phyloP scores from a whole-genome alignment of 1,284 basidiomycete species.

The Ganoderma sp. region DNA sequence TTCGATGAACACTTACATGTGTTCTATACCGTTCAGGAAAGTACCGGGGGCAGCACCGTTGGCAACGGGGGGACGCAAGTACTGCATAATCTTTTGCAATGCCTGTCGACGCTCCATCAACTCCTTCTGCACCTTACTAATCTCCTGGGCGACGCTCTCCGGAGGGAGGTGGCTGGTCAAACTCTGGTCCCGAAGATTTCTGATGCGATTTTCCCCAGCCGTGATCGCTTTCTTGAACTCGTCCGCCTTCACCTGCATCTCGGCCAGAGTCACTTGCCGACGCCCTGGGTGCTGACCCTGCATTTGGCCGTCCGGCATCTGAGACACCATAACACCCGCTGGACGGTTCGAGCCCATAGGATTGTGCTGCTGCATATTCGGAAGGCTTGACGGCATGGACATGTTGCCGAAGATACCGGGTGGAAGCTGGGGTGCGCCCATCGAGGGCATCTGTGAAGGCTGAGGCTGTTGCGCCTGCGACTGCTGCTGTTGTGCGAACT shows the following conservation, averaged over 20 bases:
- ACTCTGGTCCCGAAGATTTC: constrained; percentile 18
- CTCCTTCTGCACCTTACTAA: constrained; percentile 24
- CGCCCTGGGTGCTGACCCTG: constrained; percentile 16
- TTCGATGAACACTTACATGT: constrained; percentile 17
- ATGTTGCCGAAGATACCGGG: constrained; percentile 26
- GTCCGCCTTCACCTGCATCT: constrained; percentile 20
- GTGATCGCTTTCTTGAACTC: constrained; percentile 13
- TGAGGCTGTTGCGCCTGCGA: constrained; percentile 30
- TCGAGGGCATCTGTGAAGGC: constrained; percentile 19
- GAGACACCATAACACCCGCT: constrained; percentile 21
- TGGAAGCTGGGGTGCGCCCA: constrained; percentile 19
- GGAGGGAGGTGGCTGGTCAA: constrained; percentile 2
- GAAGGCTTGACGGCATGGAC: constrained; percentile 16
- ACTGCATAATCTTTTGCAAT: constrained; percentile 10
- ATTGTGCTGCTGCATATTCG: constrained; percentile 20
- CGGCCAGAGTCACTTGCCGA: constrained; percentile 14
- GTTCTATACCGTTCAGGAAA: constrained; percentile 13
- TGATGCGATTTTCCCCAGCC: constrained; percentile 21
- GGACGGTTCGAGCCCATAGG: constrained; percentile 13
- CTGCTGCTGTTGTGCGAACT: constrained; percentile 29
- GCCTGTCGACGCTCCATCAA: constrained; percentile 11
- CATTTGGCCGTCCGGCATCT: constrained; percentile 22
- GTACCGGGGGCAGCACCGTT: constrained; percentile 4
- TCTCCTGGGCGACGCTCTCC: constrained; percentile 18
- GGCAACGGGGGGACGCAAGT: constrained; percentile 4